Base-by-base conservation (phyloP, 805 yeast genomes). In the Candida vaughaniae region DNA sequence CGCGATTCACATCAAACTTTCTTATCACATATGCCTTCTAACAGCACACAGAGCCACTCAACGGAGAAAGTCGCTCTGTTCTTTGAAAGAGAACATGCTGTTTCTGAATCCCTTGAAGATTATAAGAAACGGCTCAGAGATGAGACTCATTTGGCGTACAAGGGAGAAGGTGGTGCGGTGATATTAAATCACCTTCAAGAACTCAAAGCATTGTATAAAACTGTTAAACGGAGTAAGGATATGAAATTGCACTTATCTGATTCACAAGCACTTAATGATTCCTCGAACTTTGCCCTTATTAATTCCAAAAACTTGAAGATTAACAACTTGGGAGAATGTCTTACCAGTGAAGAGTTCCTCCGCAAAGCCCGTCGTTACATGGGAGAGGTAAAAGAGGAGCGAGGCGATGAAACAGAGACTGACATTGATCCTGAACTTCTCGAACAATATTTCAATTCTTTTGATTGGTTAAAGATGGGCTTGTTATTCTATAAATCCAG, bases 381-480 rank as follows among this genome's bases (percentile, higher is more conserved):
- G 20, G 14, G 25, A 9, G 20, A 19, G 10, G 29, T 18, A 3
- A 22, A 25, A 20, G 36, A 27, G 7, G 40, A 15, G 16, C 25
- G 42, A 2, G 48, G 43, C 5, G 46, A 40, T 3, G 12, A 10
- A 16, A 34, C 25, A 5, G 16, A 14, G 6, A 27, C 18, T 1
- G 19, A 19, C 9, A 14, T 8, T 16, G 58, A 53, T 25, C 49
- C 29, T 3, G 10, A 18, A 18, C 5, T 18, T 3, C 14, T 17
- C 16, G 49, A 45, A 29, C 38, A 45, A 26, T 49, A 51, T 1
- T 78, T 77, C 50, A 62, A 67, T 20, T 65, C 66, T 15, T 69
- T 69, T 45, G 72, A 82, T 51, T 83, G 90, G 87, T 55, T 74
- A 25, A 63, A 66, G 35, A 53, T 82, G 16, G 90, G 89, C 0